Evolutionary conservation across 805 yeast genomes (phyloP), one percentile per base, ranked within the genome.

Genomic region (Pichia manshurica): DNA sequence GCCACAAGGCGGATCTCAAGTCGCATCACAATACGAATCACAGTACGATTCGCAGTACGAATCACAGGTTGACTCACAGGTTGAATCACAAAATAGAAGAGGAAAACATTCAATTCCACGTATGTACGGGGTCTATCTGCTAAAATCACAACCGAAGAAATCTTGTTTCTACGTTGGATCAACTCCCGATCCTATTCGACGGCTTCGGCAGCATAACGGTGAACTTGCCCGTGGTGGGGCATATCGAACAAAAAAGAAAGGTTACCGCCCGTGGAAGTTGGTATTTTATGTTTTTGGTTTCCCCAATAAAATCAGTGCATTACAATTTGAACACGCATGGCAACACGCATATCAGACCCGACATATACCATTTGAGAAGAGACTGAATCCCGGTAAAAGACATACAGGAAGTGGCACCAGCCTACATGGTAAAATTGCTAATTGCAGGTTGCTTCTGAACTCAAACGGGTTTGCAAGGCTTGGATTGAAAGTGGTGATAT

Each of bases 241-340:
- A 0, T 80, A 69, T 56, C 62, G 78, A 40, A 87, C 96, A 0
- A 80, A 73, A 53, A 65, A 69, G 42, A 61, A 62, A 15, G 81
- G 80, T 0, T 71, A 69, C 31, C 63, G 91, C 45, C 96, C 95
- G 0, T 87, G 96, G 96, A 76, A 72, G 48, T 79, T 83, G 82
- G 61, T 73, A 0, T 51, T 77, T 46, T 56, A 81, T 2, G 84
- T 87, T 0, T 70, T 82, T 56, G 89, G 90, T 2, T 87, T 87
- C 58, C 87, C 87, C 0, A 77, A 80, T 6, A 79, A 77, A 51
- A 70, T 81, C 3, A 64, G 82, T 3, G 95, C 95, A 0, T 64
- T 87, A 44, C 90, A 81, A 62, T 87, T 87, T 63, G 96, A 87
- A 57, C 89, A 84, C 63, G 90, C 95, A 1, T 82, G 86, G 78